A percentile compares a stretch with the other conserved stretches of the same genome.
phyloP scores from a whole-genome alignment of 192 early-diverging fungal species.

The Coemansia sp. region DNA sequence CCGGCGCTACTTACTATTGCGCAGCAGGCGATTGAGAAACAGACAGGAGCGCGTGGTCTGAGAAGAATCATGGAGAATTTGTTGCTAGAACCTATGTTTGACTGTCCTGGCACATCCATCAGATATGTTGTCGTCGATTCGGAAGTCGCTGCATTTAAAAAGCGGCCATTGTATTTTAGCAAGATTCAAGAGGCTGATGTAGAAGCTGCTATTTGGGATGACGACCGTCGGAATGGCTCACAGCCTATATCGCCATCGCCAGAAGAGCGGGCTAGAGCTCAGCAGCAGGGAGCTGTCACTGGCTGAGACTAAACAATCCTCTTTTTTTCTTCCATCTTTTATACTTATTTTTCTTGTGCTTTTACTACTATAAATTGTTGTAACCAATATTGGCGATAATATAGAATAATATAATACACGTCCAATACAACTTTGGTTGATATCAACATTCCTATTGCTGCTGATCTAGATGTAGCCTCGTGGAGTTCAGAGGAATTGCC shows the following conservation, averaged over 20 bases:
- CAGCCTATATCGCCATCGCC: not conserved
- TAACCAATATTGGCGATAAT: too few species aligned
- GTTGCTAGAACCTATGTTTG: conserved; percentile 82
- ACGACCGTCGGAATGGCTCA: conserved; percentile 26
- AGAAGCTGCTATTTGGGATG: conserved; percentile 53
- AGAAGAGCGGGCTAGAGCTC: not conserved
- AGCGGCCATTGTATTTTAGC: conserved; percentile 66
- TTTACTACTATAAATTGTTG: not conserved
- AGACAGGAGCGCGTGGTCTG: conserved; percentile 86
- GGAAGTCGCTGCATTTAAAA: conserved; percentile 65
- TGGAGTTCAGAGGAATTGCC: too few species aligned
- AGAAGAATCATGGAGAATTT: conserved; percentile 85
- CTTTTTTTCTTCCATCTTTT: not conserved
- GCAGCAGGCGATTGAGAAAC: conserved; percentile 72
- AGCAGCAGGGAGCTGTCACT: conserved; percentile 1
- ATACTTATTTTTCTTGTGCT: not conserved
- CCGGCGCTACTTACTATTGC: conserved; percentile 74
- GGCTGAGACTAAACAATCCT: not conserved
- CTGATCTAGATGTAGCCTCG: not conserved
- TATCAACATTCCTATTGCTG: too few species aligned
- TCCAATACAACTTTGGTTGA: too few species aligned
- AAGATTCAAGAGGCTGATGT: conserved; percentile 54
- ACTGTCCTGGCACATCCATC: conserved; percentile 73
- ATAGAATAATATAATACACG: too few species aligned
- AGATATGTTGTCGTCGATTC: conserved; percentile 74